Percentiles rank a stretch among this genome's conserved stretches.
These are phyloP conservation scores for Corymbia calophylla DNA, from an alignment of 441 rosid species.

Conservation along the genomic window DNA sequence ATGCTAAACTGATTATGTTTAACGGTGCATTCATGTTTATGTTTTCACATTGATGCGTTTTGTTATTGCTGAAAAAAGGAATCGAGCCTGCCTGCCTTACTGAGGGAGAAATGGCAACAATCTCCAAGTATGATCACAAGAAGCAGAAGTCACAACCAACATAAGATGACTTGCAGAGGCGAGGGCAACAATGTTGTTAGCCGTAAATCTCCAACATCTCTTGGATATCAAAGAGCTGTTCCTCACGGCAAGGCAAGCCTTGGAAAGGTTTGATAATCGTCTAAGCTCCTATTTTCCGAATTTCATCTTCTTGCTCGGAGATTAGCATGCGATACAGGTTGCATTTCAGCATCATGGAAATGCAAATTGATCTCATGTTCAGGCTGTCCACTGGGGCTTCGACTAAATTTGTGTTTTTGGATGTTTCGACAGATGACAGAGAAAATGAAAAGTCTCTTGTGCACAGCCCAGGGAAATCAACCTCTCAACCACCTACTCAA, in stretches of 20 bases:
- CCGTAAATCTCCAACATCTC: slow-evolving; percentile 34
- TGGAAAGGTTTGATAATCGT: slow-evolving; percentile 34
- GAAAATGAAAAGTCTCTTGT: slow-evolving; percentile 52
- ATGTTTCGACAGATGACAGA: slow-evolving; percentile 43
- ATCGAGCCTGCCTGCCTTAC: slow-evolving; percentile 61
- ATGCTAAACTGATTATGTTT: background rate
- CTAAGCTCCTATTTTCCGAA: background rate
- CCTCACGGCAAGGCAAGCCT: slow-evolving; percentile 61
- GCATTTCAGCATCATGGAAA: background rate
- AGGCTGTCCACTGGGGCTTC: background rate
- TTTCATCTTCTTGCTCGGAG: background rate
- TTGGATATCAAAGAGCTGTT: slow-evolving; percentile 44
- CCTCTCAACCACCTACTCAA: slow-evolving; percentile 50
- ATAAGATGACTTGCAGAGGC: slow-evolving; percentile 10
- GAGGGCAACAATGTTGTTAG: slow-evolving; percentile 16
- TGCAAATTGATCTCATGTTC: background rate
- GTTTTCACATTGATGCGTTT: background rate
- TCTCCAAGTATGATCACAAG: slow-evolving; percentile 49
- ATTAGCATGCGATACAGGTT: accelerated
- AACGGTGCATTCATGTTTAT: background rate
- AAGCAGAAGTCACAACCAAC: slow-evolving; percentile 49
- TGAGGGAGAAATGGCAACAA: slow-evolving; percentile 40
- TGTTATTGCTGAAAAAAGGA: slow-evolving; percentile 30
- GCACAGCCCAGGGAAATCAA: slow-evolving; percentile 57
- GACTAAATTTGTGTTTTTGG: background rate